Evolutionary conservation across 2,329 filamentous ascomycete genomes (phyloP).

Genomic region (Fusarium beomiforme): DNA sequence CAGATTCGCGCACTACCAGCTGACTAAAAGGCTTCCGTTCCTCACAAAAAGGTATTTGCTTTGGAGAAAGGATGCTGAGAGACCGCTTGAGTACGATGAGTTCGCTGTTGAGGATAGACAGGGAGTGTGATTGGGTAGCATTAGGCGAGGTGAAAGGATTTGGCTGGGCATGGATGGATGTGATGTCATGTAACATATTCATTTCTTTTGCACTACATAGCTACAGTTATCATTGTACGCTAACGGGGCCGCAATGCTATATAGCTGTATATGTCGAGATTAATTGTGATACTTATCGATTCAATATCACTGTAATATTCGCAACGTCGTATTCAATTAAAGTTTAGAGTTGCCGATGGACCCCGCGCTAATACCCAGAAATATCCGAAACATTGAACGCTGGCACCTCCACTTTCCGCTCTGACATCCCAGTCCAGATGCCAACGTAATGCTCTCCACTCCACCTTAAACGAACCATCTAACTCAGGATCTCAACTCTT

Average conservation of each 20-base stretch:
- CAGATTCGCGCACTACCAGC: constrained; percentile 52
- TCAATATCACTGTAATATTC: background rate
- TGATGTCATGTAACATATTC: background rate
- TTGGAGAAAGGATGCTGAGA: background rate
- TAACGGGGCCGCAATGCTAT: background rate
- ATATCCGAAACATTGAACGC: background rate
- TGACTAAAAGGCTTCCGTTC: constrained; percentile 50
- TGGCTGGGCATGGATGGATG: background rate
- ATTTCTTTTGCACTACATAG: background rate
- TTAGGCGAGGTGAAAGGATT: background rate
- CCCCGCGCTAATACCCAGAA: background rate
- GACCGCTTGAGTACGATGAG: background rate
- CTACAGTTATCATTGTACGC: too few species aligned
- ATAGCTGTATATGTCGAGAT: background rate
- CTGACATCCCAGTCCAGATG: background rate
- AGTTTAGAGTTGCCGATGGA: constrained; percentile 4
- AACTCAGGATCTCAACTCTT: background rate
- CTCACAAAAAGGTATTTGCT: constrained; percentile 31
- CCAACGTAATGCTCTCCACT: background rate
- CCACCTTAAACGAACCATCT: background rate
- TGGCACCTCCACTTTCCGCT: background rate
- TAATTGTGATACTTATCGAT: background rate
- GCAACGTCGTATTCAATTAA: constrained; percentile 19
- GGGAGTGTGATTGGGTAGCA: background rate
- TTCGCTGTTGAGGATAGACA: constrained; percentile 5